A percentile compares a stretch with the other conserved stretches of the same genome.
Evolutionary conservation across 257 asterid genomes (phyloP).

Genomic region (Eucommia ulmoides): DNA sequence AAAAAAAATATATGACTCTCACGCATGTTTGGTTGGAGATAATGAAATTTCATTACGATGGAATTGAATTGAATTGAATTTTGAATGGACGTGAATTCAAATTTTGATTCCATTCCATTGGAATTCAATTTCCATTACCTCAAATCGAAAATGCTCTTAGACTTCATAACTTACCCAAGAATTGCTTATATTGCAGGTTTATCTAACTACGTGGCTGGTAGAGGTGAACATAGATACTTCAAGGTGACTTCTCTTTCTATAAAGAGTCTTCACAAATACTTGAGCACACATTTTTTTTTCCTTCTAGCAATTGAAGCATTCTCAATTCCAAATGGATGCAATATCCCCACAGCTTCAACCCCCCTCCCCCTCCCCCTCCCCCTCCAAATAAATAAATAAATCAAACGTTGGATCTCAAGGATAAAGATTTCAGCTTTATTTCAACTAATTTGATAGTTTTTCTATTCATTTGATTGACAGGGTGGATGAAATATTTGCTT

Average conservation of each 20-base stretch:
- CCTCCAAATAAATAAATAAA: too few species aligned
- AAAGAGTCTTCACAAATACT: too few species aligned
- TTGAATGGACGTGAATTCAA: not conserved
- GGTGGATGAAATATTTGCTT: slow-evolving; percentile 48
- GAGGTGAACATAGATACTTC: slow-evolving; percentile 57
- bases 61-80: not conserved
- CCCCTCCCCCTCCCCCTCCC: too few species aligned
- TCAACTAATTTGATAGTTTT: too few species aligned
- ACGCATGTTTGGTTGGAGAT: not conserved
- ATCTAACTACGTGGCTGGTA: slow-evolving; percentile 60
- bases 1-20: not conserved
- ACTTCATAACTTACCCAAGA: slow-evolving; percentile 2
- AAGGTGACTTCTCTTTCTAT: too few species aligned
- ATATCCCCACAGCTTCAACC: too few species aligned
- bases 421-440: too few species aligned
- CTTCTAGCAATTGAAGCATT: not conserved
- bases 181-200: slow-evolving; percentile 30
- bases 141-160: not conserved
- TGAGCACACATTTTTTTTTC: not conserved
- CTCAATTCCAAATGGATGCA: not conserved
- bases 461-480: slow-evolving; percentile 16
- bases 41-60: not conserved
- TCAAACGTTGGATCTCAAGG: too few species aligned
- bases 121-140: not conserved
- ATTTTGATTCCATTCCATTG: not conserved